These are phyloP conservation scores for Fusarium nygamai DNA, from an alignment of 2,329 filamentous ascomycete genomes.

Conservation along the genomic window DNA sequence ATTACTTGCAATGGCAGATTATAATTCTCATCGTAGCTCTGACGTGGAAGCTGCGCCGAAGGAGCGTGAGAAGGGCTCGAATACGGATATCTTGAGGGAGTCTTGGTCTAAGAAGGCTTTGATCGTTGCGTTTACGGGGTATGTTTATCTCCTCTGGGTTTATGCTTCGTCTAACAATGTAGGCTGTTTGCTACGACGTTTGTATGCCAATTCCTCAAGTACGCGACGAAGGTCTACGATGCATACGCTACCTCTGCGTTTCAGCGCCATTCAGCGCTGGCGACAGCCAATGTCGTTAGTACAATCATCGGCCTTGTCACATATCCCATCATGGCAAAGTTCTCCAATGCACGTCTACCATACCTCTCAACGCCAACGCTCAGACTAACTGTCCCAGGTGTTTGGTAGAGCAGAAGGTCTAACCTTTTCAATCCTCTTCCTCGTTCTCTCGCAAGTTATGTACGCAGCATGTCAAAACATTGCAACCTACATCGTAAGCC, in stretches of 20 bases:
- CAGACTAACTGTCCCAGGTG: constrained; percentile 42
- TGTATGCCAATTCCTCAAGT: constrained; percentile 45
- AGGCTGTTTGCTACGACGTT: constrained; percentile 47
- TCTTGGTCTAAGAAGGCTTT: constrained; percentile 42
- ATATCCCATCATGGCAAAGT: constrained; percentile 68
- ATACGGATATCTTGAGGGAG: constrained; percentile 35
- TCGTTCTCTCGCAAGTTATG: constrained; percentile 60
- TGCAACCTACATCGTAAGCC: constrained; percentile 59
- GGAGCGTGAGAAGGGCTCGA: background rate
- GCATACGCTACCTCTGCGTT: constrained; percentile 52
- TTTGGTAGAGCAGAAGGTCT: constrained; percentile 68
- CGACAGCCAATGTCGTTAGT: constrained; percentile 59
- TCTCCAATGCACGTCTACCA: constrained; percentile 55
- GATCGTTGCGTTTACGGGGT: constrained; percentile 40
- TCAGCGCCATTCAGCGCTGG: constrained; percentile 59
- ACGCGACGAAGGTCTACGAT: constrained; percentile 46
- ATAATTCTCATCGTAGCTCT: constrained; percentile 17
- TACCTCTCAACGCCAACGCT: accelerated
- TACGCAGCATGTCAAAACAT: constrained; percentile 66
- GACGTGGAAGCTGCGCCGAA: constrained; percentile 24
- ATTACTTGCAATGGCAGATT: constrained; percentile 17
- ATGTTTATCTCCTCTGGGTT: accelerated
- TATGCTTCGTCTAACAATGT: accelerated
- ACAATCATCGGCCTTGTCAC: constrained; percentile 61
- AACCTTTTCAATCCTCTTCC: constrained; percentile 46